These are phyloP conservation scores for Scolecobasidium constrictum DNA, from an alignment of 2,329 filamentous ascomycete species.

Conservation along the genomic window DNA sequence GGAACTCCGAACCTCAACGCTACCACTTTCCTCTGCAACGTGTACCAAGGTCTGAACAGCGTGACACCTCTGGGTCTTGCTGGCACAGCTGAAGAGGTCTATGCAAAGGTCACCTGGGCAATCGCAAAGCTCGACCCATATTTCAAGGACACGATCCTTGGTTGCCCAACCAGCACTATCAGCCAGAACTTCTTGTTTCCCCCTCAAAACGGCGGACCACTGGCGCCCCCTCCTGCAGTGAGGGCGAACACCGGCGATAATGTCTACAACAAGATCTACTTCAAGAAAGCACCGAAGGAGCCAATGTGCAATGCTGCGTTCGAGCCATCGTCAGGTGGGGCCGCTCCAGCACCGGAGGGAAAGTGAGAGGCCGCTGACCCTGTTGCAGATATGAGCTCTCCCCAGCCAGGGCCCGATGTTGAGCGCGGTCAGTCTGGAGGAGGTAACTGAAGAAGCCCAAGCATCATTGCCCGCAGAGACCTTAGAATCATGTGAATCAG, in stretches of 20 bases:
- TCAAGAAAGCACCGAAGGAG: constrained; percentile 16
- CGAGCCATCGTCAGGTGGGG: too few relatives aligned
- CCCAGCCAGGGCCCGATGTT: too few relatives aligned
- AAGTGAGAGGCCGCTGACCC: too few relatives aligned
- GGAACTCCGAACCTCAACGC: constrained; percentile 21
- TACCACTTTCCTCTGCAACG: constrained; percentile 22
- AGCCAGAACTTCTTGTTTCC: constrained; percentile 21
- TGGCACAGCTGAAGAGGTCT: constrained; percentile 15
- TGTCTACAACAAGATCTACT: constrained; percentile 25
- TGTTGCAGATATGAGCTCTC: too few relatives aligned
- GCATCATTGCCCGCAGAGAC: too few relatives aligned
- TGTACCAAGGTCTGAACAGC: constrained; percentile 25
- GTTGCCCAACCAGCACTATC: constrained; percentile 20
- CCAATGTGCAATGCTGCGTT: constrained; percentile 13
- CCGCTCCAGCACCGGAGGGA: too few relatives aligned
- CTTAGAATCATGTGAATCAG: too few relatives aligned
- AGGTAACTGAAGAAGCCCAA: too few relatives aligned
- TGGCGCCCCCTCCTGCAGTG: constrained; percentile 16
- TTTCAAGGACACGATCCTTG: constrained; percentile 20
- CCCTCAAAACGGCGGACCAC: constrained; percentile 20
- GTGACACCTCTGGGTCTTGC: constrained; percentile 22
- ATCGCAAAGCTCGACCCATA: constrained; percentile 20
- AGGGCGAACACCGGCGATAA: constrained; percentile 22
- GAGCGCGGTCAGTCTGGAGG: too few relatives aligned
- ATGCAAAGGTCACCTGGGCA: constrained; percentile 19